Base-by-base conservation (phyloP, 495 filamentous ascomycete species). In the Lasiosphaeris hirsuta region DNA sequence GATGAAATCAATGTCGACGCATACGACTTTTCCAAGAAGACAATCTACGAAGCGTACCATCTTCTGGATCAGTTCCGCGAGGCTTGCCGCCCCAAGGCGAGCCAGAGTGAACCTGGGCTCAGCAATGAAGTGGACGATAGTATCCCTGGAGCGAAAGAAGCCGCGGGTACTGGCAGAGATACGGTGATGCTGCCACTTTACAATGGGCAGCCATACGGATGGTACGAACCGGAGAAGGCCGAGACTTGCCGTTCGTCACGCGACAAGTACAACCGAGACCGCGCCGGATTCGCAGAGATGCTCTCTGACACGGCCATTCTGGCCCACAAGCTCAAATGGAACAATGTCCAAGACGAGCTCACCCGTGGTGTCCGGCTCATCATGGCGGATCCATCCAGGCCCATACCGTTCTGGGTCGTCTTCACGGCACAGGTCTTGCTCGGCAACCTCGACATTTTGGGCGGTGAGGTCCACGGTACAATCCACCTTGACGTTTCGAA, bases 301-400 rank as follows among this genome's bases (percentile, higher is more conserved):
- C 30, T 51, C 1, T 51, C 48, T 1, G 48, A 39, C 3, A 37
- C 33, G 19, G 13, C 48, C 48, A 37, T 37, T 18, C 34, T 51
- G 13, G 48, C 15, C 13, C 30, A 38, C n/a, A 51, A 38, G 48
- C 23, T 51, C 30, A 23, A 51, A 34, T 51, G 35, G 48, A 39
- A 51, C 48, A 35, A 51, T 5, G 34, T 35, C 48, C 13, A 51
- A 13, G 48, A 51, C 34, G 48, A 51, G 48, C 48, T 51, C 13
- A 51, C 48, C 6, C 34, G 48, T n/a, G 15, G 48, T 34, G 48
- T 51, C 13, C 30, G 48, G 34, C 14, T 51, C 23, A 39, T 51
- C 14, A 13, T 51, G 7, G 2, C n/a, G 34, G 34, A 51, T 18
- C 30, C 34, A 10, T 33, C 30, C n/a, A 18, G 11, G 6, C 48